Evolutionary conservation across 306 rosid species (phyloP).

Genomic region (Casuarina equisetifolia): DNA sequence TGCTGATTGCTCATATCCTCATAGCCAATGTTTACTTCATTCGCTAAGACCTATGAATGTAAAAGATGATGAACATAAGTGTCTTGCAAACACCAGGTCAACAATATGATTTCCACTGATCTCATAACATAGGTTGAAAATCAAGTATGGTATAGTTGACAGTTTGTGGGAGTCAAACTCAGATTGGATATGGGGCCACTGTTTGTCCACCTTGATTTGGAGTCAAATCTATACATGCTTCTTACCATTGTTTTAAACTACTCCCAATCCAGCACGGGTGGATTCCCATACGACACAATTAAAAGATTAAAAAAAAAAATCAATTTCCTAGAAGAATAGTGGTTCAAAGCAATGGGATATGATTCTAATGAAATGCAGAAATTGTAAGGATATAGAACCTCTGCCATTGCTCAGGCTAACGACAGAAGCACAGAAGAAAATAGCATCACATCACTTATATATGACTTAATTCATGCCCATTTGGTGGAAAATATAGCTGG

Average conservation of each 20-base stretch:
- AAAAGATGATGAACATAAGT: slow-evolving; percentile 15
- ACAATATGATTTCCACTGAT: neutral
- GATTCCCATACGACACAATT: neutral
- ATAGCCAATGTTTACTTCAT: slow-evolving; percentile 87
- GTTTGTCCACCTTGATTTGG: neutral
- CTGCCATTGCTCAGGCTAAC: neutral
- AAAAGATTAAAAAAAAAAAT: neutral
- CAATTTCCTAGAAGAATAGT: neutral
- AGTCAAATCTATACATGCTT: neutral
- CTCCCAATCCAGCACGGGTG: neutral
- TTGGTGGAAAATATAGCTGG: slow-evolving; percentile 27
- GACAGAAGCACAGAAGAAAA: neutral
- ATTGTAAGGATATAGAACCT: neutral
- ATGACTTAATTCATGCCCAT: slow-evolving; percentile 4
- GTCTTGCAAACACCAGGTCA: neutral
- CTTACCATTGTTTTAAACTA: neutral
- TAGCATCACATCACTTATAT: neutral
- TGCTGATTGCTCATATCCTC: slow-evolving; percentile 96
- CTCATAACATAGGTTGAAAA: neutral
- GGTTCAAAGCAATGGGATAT: neutral
- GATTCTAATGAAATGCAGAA: neutral
- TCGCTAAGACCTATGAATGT: slow-evolving; percentile 69
- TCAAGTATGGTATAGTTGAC: neutral
- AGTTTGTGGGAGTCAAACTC: neutral
- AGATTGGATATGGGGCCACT: neutral